Percentiles rank a stretch among this genome's conserved stretches.
phyloP scores from a whole-genome alignment of 192 early-diverging fungal species.

The Linnemannia zychae region DNA sequence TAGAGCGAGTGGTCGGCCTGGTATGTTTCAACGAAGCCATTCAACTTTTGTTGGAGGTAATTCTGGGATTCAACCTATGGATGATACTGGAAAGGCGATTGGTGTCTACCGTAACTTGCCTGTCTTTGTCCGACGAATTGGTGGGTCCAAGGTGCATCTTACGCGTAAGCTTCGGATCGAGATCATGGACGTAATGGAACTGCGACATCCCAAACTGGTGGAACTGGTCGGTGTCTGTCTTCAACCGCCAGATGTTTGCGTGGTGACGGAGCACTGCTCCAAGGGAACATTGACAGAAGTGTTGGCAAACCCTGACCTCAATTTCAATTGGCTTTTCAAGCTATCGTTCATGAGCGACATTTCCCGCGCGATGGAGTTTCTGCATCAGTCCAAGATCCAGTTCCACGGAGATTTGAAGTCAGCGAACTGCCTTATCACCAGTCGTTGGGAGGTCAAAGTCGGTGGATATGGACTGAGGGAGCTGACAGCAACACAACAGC shows the following conservation, averaged over 20 bases:
- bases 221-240: constrained; percentile 59
- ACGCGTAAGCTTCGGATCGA: constrained; percentile 37
- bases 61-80: constrained; percentile 46
- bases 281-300: constrained; percentile 59
- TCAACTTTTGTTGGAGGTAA: constrained; percentile 48
- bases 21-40: constrained; percentile 41
- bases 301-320: constrained; percentile 56
- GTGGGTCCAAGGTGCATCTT: constrained; percentile 38
- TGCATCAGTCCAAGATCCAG: constrained; percentile 59
- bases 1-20: constrained; percentile 8
- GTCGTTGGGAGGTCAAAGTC: constrained; percentile 63
- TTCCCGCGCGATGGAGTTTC: constrained; percentile 59
- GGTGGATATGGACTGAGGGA: constrained; percentile 56
- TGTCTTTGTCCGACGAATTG: constrained; percentile 54
- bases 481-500: constrained; percentile 39
- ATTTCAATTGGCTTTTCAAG: constrained; percentile 61
- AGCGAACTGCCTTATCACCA: constrained; percentile 54
- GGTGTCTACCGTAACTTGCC: constrained; percentile 53
- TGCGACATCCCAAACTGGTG: constrained; percentile 58
- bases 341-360: constrained; percentile 63
- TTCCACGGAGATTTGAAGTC: constrained; percentile 58
- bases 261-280: constrained; percentile 61
- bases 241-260: constrained; percentile 49
- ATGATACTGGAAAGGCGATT: constrained; percentile 40
- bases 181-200: constrained; percentile 57